Percentiles rank a stretch among this genome's conserved stretches.
phyloP scores from a whole-genome alignment of 1,139 yeast species.

The Protomyces gravidus region DNA sequence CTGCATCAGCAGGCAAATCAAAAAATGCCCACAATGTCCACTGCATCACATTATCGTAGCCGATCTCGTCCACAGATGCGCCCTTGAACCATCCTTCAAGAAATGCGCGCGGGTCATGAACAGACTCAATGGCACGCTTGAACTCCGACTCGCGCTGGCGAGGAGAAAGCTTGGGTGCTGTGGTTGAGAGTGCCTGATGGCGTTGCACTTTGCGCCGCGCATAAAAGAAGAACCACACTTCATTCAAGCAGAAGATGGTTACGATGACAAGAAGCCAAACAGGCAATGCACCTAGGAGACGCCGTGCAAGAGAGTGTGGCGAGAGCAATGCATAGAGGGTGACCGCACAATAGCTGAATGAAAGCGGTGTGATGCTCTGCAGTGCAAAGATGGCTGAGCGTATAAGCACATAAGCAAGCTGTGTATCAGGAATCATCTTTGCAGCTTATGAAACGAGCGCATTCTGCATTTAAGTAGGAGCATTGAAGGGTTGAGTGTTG shows the following conservation, averaged over 20 bases:
- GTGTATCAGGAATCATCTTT: slow-evolving; percentile 26
- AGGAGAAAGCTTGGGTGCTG: neutral
- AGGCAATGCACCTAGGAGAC: neutral
- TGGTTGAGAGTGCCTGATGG: slow-evolving; percentile 5
- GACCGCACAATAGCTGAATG: slow-evolving; percentile 20
- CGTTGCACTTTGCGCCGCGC: slow-evolving; percentile 3
- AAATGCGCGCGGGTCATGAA: slow-evolving; percentile 21
- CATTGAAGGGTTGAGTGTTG: neutral
- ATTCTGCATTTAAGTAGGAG: neutral
- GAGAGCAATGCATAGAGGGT: slow-evolving; percentile 1
- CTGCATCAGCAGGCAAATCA: slow-evolving; percentile 18
- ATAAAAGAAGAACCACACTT: slow-evolving; percentile 26
- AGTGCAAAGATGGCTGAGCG: slow-evolving; percentile 18
- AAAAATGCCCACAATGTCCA: slow-evolving; percentile 31
- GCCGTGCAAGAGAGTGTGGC: neutral
- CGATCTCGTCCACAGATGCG: slow-evolving; percentile 20
- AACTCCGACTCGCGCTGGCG: slow-evolving; percentile 14
- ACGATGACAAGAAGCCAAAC: neutral
- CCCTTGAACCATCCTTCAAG: slow-evolving; percentile 27
- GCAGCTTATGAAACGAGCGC: neutral
- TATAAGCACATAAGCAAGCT: slow-evolving; percentile 16
- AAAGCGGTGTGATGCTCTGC: slow-evolving; percentile 24
- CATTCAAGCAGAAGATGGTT: slow-evolving; percentile 5
- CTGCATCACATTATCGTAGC: slow-evolving; percentile 24
- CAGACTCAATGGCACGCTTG: slow-evolving; percentile 7